These are phyloP conservation scores for Trichoderma atrobrunneum DNA, from an alignment of 2,329 filamentous ascomycete species.

Conservation along the genomic window DNA sequence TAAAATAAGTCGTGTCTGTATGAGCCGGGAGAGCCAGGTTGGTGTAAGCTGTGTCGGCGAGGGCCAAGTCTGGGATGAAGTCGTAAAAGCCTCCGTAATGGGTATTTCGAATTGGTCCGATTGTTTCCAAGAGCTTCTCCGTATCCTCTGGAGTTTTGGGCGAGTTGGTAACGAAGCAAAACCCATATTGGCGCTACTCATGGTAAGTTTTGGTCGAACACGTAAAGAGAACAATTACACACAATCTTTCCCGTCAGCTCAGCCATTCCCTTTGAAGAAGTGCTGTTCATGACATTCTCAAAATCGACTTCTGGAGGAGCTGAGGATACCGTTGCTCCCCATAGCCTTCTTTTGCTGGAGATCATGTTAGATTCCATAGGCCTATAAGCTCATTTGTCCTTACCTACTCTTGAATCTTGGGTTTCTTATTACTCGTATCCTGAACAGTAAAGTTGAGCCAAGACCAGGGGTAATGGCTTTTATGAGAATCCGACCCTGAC, in stretches of 20 bases:
- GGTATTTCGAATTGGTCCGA: slow-evolving; percentile 83
- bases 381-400: not conserved
- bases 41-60: slow-evolving; percentile 90
- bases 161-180: slow-evolving; percentile 71
- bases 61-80: slow-evolving; percentile 83
- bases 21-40: slow-evolving; percentile 78
- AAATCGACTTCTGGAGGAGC: slow-evolving; percentile 60
- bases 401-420: slow-evolving; percentile 18
- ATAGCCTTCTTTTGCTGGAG: slow-evolving; percentile 21
- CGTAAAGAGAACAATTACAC: slow-evolving; percentile 24
- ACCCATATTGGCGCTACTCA: slow-evolving; percentile 63
- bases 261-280: slow-evolving; percentile 51
- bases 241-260: slow-evolving; percentile 65
- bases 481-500: slow-evolving; percentile 68
- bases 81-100: slow-evolving; percentile 83
- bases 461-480: slow-evolving; percentile 65
- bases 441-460: slow-evolving; percentile 28
- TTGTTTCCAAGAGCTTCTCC: slow-evolving; percentile 70
- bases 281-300: slow-evolving; percentile 54
- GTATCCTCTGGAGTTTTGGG: slow-evolving; percentile 68
- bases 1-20: slow-evolving; percentile 96
- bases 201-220: slow-evolving; percentile 18
- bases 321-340: slow-evolving; percentile 33
- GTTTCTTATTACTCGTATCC: slow-evolving; percentile 37
- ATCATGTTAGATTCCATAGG: not conserved